Percentiles rank a stretch among this genome's conserved stretches.
Evolutionary conservation across 306 rosid species (phyloP).

Genomic region (Gastrolobium villosum): DNA sequence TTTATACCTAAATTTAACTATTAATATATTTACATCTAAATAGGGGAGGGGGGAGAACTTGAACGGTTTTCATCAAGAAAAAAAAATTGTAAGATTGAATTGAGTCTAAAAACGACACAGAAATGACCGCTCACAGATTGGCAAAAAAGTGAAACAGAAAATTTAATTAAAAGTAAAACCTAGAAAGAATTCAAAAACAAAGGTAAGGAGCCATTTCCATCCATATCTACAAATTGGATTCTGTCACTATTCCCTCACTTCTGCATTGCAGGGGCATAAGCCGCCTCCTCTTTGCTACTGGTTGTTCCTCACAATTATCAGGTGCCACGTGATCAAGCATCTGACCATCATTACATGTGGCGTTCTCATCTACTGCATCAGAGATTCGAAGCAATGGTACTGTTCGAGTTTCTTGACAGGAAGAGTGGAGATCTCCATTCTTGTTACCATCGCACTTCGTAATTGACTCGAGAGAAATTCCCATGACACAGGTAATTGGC

Average conservation of each 20-base stretch:
- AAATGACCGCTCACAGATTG: constrained; percentile 42
- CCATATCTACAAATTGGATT: constrained; percentile 44
- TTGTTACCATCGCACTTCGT: constrained; percentile 36
- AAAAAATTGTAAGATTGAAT: no score
- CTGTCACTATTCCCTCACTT: constrained; percentile 38
- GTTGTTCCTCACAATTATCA: constrained; percentile 55
- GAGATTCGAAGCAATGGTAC: constrained; percentile 38
- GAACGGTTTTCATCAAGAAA: no score
- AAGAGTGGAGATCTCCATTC: constrained; percentile 35
- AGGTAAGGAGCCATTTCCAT: constrained; percentile 24
- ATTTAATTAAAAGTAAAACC: no score
- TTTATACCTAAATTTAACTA: no score
- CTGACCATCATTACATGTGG: constrained; percentile 47
- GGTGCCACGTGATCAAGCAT: constrained; percentile 45
- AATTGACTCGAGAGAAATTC: constrained; percentile 48
- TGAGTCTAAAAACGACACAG: background rate
- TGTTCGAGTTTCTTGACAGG: constrained; percentile 21
- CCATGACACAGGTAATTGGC: constrained; percentile 34
- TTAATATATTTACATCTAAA: no score
- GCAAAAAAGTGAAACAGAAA: no score
- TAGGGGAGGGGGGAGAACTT: no score
- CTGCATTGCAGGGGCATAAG: constrained; percentile 35
- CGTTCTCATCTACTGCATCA: constrained; percentile 40
- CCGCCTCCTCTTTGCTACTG: constrained; percentile 66
- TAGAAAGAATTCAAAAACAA: constrained; percentile 26